These are phyloP conservation scores for Fusarium praegraminearum DNA, from an alignment of 2,329 filamentous ascomycete genomes.

Conservation along the genomic window DNA sequence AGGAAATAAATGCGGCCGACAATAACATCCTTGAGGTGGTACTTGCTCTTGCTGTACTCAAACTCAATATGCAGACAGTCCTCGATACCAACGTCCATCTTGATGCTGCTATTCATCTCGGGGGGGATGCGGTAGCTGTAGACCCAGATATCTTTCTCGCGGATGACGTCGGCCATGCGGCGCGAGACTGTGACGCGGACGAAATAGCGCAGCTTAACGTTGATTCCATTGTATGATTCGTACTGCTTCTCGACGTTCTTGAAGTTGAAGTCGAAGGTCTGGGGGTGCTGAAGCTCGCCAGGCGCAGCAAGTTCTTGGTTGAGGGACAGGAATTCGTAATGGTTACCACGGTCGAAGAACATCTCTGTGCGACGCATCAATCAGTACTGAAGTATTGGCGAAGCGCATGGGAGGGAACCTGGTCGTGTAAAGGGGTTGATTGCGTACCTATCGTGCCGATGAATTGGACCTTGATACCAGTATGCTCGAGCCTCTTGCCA, in stretches of 20 bases:
- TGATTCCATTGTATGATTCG: conserved; percentile 99
- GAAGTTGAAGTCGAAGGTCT: conserved; percentile 99
- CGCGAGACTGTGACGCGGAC: conserved; percentile 95
- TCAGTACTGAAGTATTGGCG: conserved; percentile 6
- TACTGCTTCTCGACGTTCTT: conserved; percentile 99
- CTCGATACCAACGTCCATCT: conserved; percentile 99
- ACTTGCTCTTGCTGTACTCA: conserved; percentile 99
- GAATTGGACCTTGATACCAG: conserved; percentile 99
- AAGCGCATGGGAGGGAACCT: conserved; percentile 19
- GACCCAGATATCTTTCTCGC: conserved; percentile 99
- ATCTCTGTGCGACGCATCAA: conserved; percentile 74
- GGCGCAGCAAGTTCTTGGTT: conserved; percentile 97
- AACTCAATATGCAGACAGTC: conserved; percentile 99
- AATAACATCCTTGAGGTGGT: conserved; percentile 98
- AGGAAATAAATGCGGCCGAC: conserved; percentile 99
- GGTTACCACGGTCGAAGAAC: conserved; percentile 99
- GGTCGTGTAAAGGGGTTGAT: conserved; percentile 19
- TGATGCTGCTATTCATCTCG: conserved; percentile 98
- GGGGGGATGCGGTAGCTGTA: conserved; percentile 98
- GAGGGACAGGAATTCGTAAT: conserved; percentile 98
- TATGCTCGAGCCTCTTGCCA: conserved; percentile 97
- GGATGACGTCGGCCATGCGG: conserved; percentile 96
- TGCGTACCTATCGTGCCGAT: conserved; percentile 92
- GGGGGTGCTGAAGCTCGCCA: conserved; percentile 97
- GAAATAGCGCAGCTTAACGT: conserved; percentile 98